Conservation (phyloP, 2,329 filamentous ascomycete genomes). For the Chaetomium globosum region DNA sequence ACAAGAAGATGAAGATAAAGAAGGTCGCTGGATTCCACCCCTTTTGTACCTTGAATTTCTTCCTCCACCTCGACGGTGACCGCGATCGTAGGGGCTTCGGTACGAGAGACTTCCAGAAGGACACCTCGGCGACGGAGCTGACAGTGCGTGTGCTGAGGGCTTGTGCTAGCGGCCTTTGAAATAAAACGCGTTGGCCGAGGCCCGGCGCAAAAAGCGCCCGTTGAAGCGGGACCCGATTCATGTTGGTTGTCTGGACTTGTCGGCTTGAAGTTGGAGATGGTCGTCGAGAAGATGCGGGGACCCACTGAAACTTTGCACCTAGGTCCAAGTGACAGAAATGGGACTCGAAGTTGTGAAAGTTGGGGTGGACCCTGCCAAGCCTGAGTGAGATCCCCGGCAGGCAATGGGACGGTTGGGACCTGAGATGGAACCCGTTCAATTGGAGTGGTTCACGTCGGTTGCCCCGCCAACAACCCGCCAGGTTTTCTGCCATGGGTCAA, state of each 20-base stretch:
- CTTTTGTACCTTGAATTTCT: conserved; percentile 56
- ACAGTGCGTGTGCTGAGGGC: conserved; percentile 13
- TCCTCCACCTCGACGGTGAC: conserved; percentile 40
- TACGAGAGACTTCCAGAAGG: conserved; percentile 71
- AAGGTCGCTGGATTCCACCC: conserved; percentile 82
- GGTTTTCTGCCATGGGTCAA: conserved; percentile 27
- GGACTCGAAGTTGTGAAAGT: neutral
- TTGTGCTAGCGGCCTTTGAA: conserved; percentile 10
- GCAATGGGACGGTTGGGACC: conserved; percentile 4
- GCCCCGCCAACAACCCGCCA: conserved; percentile 31
- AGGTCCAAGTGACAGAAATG: neutral
- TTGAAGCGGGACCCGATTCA: conserved; percentile 22
- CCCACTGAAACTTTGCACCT: conserved; percentile 25
- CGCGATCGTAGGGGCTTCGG: conserved; percentile 64
- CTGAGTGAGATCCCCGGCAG: neutral
- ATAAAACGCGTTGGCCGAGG: conserved; percentile 21
- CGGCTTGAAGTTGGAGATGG: neutral
- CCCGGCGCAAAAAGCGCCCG: conserved; percentile 18
- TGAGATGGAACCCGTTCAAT: neutral
- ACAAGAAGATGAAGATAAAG: conserved; percentile 77
- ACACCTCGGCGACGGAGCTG: conserved; percentile 40
- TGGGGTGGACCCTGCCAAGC: neutral
- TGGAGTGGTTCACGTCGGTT: conserved; percentile 23
- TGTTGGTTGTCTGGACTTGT: neutral
- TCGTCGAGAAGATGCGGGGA: conserved; percentile 20